phyloP scores from a whole-genome alignment of 176 grass and related monocot species.

The Ananas comosus region DNA sequence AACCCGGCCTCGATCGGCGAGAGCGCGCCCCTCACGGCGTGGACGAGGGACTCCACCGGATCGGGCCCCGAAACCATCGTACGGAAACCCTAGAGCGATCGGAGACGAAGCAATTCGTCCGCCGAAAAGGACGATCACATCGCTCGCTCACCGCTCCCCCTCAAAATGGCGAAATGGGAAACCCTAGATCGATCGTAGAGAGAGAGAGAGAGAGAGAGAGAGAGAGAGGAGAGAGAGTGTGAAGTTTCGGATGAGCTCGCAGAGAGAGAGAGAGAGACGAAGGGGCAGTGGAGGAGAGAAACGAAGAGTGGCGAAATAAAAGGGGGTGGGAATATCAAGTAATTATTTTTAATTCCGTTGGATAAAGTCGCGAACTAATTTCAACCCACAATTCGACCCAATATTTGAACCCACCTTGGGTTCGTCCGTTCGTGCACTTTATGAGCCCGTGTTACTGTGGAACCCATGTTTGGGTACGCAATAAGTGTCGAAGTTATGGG shows the following conservation, averaged over 20 bases:
- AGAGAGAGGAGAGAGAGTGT: slow-evolving; percentile 14
- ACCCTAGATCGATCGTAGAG: neutral
- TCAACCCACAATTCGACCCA: too few relatives aligned
- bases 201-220: neutral
- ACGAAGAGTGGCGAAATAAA: slow-evolving; percentile 24
- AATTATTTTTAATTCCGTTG: neutral
- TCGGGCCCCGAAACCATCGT: slow-evolving; percentile 26
- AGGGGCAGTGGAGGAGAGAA: neutral
- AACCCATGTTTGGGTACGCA: too few relatives aligned
- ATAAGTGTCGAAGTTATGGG: too few relatives aligned
- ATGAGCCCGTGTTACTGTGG: too few relatives aligned
- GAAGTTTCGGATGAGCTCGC: neutral
- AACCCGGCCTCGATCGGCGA: slow-evolving; percentile 26
- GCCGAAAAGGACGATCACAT: neutral
- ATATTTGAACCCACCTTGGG: too few relatives aligned
- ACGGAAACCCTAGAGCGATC: slow-evolving; percentile 6
- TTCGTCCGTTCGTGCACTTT: too few relatives aligned
- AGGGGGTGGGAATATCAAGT: slow-evolving; percentile 1
- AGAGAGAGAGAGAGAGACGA: slow-evolving; percentile 12
- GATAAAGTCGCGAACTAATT: too few relatives aligned
- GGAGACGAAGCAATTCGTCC: slow-evolving; percentile 8
- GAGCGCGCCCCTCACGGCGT: slow-evolving; percentile 25
- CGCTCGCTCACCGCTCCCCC: too few relatives aligned
- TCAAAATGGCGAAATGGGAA: neutral
- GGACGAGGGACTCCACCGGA: slow-evolving; percentile 32